These are phyloP conservation scores for Hibiscus tridactylites DNA, from an alignment of 345 rosid genomes.

Conservation along the genomic window DNA sequence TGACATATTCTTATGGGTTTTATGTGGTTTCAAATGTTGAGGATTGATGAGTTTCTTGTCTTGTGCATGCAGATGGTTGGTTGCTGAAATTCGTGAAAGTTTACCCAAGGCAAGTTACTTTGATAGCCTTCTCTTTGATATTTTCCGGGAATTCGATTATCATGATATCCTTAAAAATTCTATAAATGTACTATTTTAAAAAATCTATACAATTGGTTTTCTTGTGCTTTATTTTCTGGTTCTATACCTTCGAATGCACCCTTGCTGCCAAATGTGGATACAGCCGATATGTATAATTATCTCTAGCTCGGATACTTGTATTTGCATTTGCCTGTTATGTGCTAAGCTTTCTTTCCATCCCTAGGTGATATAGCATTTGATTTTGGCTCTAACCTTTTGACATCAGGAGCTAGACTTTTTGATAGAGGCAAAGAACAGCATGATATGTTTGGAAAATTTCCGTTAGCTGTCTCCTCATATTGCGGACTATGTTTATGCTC, in stretches of 20 bases:
- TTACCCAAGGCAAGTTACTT: slow-evolving; percentile 1
- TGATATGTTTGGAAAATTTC: slow-evolving; percentile 82
- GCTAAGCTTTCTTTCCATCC: neutral
- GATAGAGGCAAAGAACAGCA: slow-evolving; percentile 84
- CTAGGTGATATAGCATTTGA: neutral
- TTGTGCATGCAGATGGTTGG: slow-evolving; percentile 68
- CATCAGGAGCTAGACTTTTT: slow-evolving; percentile 83
- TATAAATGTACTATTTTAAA: too few relatives aligned
- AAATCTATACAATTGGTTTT: too few relatives aligned
- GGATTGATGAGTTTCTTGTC: slow-evolving; percentile 21
- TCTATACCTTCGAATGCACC: neutral
- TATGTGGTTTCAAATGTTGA: slow-evolving; percentile 4
- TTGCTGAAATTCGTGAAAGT: slow-evolving; percentile 82
- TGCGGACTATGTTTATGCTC: slow-evolving; percentile 77
- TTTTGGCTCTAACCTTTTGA: neutral
- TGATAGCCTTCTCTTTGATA: neutral
- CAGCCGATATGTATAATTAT: neutral
- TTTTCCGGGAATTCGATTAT: neutral
- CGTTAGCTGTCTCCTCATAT: slow-evolving; percentile 79
- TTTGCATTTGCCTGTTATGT: neutral
- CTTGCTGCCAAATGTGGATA: neutral
- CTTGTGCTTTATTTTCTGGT: neutral
- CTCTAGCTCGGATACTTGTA: neutral
- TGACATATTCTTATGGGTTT: neutral
- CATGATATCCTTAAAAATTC: too few relatives aligned